Evolutionary conservation across 2,329 filamentous ascomycete genomes (phyloP).

Genomic region (Fusarium keratoplasticum): DNA sequence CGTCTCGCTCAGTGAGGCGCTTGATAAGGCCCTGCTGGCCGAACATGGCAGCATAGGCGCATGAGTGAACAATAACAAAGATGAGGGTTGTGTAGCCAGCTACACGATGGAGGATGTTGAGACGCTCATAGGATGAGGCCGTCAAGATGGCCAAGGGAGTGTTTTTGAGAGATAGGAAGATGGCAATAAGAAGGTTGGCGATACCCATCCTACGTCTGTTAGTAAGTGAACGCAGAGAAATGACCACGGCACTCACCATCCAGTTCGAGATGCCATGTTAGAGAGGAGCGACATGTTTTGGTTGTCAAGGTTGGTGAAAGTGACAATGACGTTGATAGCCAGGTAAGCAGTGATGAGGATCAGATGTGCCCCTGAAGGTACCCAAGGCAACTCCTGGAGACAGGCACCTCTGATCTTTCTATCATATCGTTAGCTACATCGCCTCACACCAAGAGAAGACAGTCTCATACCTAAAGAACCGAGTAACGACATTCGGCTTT

Average conservation of each 20-base stretch:
- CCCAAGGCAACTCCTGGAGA: conserved; percentile 40
- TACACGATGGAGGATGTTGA: conserved; percentile 68
- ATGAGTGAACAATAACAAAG: conserved; percentile 59
- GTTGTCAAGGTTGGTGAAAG: conserved; percentile 51
- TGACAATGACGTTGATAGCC: conserved; percentile 49
- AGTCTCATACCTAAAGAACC: conserved; percentile 31
- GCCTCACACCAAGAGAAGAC: neutral
- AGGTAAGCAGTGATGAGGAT: conserved; percentile 46
- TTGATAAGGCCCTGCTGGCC: conserved; percentile 39
- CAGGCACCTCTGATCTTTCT: conserved; percentile 45
- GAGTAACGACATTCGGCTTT: conserved; percentile 13
- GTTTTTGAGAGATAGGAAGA: conserved; percentile 69
- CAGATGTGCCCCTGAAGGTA: conserved; percentile 51
- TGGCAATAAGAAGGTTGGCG: conserved; percentile 62
- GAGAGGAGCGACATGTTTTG: conserved; percentile 43
- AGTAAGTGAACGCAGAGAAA: neutral
- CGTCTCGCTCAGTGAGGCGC: conserved; percentile 50
- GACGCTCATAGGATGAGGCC: conserved; percentile 67
- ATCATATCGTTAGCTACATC: conserved; percentile 8
- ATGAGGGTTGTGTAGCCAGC: conserved; percentile 62
- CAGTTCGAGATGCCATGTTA: conserved; percentile 53
- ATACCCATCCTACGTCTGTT: conserved; percentile 51
- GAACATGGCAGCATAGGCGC: conserved; percentile 58
- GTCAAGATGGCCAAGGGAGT: conserved; percentile 66
- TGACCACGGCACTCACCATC: conserved; percentile 48